phyloP scores from a whole-genome alignment of 2,329 filamentous ascomycete genomes.

The Colletotrichum endophyticum region DNA sequence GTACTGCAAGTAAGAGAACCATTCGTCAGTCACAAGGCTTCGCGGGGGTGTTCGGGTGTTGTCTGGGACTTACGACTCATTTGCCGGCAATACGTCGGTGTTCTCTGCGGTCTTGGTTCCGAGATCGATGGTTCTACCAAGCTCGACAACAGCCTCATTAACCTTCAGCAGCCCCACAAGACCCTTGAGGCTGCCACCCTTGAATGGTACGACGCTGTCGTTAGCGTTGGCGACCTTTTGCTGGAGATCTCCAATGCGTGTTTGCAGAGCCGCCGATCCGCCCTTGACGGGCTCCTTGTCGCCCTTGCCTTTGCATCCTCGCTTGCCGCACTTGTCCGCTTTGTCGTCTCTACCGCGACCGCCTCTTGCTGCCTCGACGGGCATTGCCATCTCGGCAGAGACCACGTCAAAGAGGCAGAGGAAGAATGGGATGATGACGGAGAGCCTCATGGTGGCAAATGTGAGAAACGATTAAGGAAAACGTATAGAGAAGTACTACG shows the following conservation, averaged over 20 bases:
- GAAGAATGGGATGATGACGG: neutral
- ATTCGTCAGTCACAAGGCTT: neutral
- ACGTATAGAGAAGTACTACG: neutral
- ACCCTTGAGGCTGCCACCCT: neutral
- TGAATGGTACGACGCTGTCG: conserved; percentile 1
- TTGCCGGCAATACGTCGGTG: neutral
- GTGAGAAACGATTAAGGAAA: neutral
- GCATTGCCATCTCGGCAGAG: neutral
- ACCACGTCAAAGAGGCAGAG: neutral
- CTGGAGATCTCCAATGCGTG: neutral
- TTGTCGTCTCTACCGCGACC: neutral
- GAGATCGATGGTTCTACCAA: neutral
- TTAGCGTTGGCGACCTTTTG: neutral
- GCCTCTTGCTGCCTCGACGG: neutral
- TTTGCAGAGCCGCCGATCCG: neutral
- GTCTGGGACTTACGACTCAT: neutral
- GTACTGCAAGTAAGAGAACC: neutral
- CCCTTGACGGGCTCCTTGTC: neutral
- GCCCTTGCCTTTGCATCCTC: conserved; percentile 1
- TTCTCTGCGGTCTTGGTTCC: neutral
- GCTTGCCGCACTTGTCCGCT: neutral
- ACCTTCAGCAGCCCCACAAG: conserved; percentile 11
- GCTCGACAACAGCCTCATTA: conserved; percentile 2
- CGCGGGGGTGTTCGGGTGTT: neutral
- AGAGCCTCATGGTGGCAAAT: neutral